Base-by-base conservation (phyloP, 495 filamentous ascomycete species). In the Talaromyces liani region DNA sequence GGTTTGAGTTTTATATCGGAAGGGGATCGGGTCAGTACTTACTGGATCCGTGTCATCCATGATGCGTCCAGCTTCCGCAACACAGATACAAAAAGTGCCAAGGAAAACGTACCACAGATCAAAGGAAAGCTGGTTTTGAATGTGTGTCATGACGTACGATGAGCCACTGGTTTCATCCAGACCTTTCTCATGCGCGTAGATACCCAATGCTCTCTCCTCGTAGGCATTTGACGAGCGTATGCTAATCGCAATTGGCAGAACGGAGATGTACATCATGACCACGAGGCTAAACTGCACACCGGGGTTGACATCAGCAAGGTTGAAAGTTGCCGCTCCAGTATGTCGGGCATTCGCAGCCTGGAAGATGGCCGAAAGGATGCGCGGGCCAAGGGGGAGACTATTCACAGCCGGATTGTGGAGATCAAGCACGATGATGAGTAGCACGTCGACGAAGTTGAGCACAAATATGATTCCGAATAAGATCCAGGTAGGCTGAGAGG, bases 251-350 rank as follows among this genome's bases (percentile, higher is more conserved):
- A 91, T 88, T 0, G 89, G 89, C 66, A 88, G 91, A 16, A 87
- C 82, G 22, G 89, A 87, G 66, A 92, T 89, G 70, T 88, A 88
- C 85, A 88, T 88, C 85, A 88, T 88, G 66, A 88, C 77, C 55
- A 83, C 65, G 64, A 82, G 81, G 60, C 77, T 82, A 54, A 88
- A 81, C 63, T 88, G 85, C 16, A 87, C 81, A 0, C 82, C 85
- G 3, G 85, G 85, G 58, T 84, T 83, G 16, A 88, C 72, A 31
- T 79, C 71, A 2, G 82, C 78, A 53, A 88, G 67, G 62, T 82
- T 84, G 63, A 87, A 79, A 47, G 79, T 77, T n/a, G 81, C 61
- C 49, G 83, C 82, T 9, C 85, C 85, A 6, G 85, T 83, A 22
- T 85, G 85, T 49, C 85, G 79, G 9, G 85, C 79, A n/a, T 80